phyloP scores from a whole-genome alignment of 192 early-diverging fungal genomes.

The Entrophospora sp. region DNA sequence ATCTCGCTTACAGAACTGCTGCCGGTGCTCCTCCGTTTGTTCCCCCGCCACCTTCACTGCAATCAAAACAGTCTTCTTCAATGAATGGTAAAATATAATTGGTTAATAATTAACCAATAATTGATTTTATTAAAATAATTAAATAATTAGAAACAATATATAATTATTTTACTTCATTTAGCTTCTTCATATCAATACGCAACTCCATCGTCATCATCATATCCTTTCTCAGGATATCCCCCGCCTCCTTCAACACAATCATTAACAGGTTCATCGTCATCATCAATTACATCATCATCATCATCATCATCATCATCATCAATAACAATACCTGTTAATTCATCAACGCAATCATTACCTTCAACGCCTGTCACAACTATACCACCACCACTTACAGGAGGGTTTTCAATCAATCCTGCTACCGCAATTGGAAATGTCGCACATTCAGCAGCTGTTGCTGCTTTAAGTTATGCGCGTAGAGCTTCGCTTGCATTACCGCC shows the following conservation, averaged over 20 bases:
- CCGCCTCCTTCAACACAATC: constrained; percentile 10
- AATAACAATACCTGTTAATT: constrained; percentile 1
- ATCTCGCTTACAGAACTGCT: constrained; percentile 13
- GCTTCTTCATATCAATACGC: constrained; percentile 2
- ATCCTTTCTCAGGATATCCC: constrained; percentile 16
- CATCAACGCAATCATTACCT: constrained; percentile 15
- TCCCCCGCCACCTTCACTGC: neutral
- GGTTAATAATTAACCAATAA: too few relatives aligned
- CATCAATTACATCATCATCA: constrained; percentile 15
- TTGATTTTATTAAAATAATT: too few relatives aligned
- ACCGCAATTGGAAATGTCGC: neutral
- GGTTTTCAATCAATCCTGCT: constrained; percentile 6
- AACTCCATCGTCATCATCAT: constrained; percentile 8
- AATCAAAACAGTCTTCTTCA: too few relatives aligned
- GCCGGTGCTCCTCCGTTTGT: neutral
- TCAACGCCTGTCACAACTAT: constrained; percentile 8
- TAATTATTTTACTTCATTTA: too few relatives aligned
- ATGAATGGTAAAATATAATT: too few relatives aligned
- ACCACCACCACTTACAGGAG: neutral
- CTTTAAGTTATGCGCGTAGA: constrained; percentile 5
- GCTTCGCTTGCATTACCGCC: constrained; percentile 10
- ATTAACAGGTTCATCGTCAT: too few relatives aligned
- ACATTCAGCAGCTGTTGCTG: neutral
- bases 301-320: constrained; percentile 14
- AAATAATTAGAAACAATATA: too few relatives aligned